Evolutionary conservation across 2,329 filamentous ascomycete genomes (phyloP).

Genomic region (Celoporthe dispersa): DNA sequence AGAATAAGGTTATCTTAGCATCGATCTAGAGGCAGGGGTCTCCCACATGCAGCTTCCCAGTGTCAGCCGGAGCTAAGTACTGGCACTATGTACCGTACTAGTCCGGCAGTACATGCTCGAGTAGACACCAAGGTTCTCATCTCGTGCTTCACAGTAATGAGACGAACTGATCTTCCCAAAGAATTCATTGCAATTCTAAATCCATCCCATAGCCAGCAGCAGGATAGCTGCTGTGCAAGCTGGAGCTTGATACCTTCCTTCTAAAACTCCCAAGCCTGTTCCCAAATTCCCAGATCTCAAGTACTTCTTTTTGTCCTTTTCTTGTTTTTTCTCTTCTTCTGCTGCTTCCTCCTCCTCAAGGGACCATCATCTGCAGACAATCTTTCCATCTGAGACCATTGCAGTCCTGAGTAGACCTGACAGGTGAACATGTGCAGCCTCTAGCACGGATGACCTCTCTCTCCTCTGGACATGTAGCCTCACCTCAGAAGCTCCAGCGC

Average conservation of each 20-base stretch:
- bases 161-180: neutral
- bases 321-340: neutral
- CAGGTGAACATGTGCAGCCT: neutral
- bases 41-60: neutral
- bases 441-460: neutral
- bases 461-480: neutral
- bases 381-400: neutral
- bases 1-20: constrained; percentile 46
- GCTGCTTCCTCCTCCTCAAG: too few relatives aligned
- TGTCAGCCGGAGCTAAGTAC: neutral
- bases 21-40: constrained; percentile 13
- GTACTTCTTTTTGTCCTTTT: neutral
- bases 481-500: neutral
- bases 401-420: neutral
- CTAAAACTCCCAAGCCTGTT: neutral
- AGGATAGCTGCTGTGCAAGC: neutral
- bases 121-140: too few relatives aligned
- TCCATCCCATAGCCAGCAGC: neutral
- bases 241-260: neutral
- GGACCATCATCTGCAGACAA: neutral
- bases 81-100: too few relatives aligned
- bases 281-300: neutral
- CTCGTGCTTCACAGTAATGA: too few relatives aligned
- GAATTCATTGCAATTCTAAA: neutral
- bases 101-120: too few relatives aligned